Evolutionary conservation across 441 rosid genomes (phyloP), one percentile per base, ranked within the genome.

Genomic region (Adansonia grandidieri): DNA sequence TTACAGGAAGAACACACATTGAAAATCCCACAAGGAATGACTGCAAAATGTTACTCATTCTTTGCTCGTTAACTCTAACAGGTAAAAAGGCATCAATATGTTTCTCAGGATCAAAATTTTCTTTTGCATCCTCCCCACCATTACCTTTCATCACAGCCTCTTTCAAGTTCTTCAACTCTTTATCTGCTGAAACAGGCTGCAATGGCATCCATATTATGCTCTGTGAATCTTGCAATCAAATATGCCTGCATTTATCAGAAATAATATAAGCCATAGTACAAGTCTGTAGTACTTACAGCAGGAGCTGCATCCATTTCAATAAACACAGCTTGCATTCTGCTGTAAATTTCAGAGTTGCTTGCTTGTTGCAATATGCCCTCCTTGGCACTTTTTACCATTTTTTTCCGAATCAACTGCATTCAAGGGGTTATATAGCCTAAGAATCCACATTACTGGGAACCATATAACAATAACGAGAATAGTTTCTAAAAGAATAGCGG

Each of bases 281-380:
- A 53, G 50, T 14, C 19, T 0, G 28, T 48, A 47, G 58, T 15
- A 81, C 90, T 82, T 83, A 87, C 96, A 77, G 73, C 80, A 56
- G 91, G 88, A 62, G 89, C 76, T 71, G 82, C 67, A n/a, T 95
- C 97, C 93, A 92, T 91, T 84, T 92, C 90, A 53, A 92, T 80
- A 75, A 95, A 93, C 73, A 89, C 97, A 37, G 88, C 97, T 74
- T 89, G 92, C 96, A 95, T 91, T 80, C 73, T 93, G 67, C 97
- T 93, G 72, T 91, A 95, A 6, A 95, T 81, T 85, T 95, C 95
- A 7, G 89, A 90, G 80, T 82, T 87, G 86, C 87, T 89, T 78
- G 87, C 96, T 64, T 87, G 82, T 78, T 82, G 90, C 78, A 70
- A 84, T 68, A 92, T 91, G 87, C 92, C 79, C 80, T 92, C 91